Base-by-base conservation (phyloP, 805 yeast genomes). In the Starmerella bacillaris region DNA sequence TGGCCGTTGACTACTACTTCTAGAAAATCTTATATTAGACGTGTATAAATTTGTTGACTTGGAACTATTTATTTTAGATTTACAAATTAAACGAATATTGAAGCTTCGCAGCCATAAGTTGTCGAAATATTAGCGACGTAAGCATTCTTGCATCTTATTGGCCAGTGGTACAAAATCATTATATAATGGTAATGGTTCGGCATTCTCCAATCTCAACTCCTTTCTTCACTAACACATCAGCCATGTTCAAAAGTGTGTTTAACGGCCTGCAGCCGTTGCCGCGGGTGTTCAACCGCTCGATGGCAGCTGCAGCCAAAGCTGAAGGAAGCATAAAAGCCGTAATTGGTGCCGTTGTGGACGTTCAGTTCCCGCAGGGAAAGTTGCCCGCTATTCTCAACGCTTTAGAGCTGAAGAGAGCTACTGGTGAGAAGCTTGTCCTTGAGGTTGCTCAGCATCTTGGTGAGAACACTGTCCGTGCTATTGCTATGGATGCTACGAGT, bases 401-500 rank as follows among this genome's bases (percentile, higher is more conserved):
- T 53, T 73, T 89, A 58, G 83, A 79, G 64, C 73, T 89, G 60
- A 73, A 80, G 61, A 72, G 70, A 55, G 64, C 70, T 50, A 31
- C 21, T 37, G 84, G 83, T 55, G 64, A 64, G 50, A 70, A 71
- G 57, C 75, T 89, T 60, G 83, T 89, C 50, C 74, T 89, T 57
- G 98, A 89, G 71, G 98, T 89, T 55, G 89, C 98, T 57, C 98
- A 89, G 73, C 98, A 89, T 68, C 75, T 89, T 65, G 98, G 98
- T 74, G 96, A 89, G 73, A 83, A 83, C 79, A 78, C 96, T 55
- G 96, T 89, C 63, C 86, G 98, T 78, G 78, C 98, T 62, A 89
- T 89, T 78, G 96, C 98, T 61, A 89, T 89, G 98, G 98, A 89
- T 66, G 96, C 96, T 80, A 89, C 98, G 54, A 96, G 86, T 67